These are phyloP conservation scores for Salix purpurea DNA, from an alignment of 345 rosid species.

Conservation along the genomic window DNA sequence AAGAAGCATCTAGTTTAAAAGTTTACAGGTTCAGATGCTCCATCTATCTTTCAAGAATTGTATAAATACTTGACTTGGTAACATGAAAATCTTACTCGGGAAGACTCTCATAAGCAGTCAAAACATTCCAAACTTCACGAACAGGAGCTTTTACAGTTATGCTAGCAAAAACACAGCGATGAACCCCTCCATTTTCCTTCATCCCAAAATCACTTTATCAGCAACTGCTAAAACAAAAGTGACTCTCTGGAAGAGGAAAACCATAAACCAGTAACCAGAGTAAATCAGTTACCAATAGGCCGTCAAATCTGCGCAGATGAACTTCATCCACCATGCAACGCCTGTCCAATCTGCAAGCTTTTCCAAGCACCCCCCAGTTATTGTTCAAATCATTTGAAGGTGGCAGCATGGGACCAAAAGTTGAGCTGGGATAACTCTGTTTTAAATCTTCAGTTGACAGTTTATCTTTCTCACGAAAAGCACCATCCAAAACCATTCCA, in stretches of 20 bases:
- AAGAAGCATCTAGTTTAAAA: background rate
- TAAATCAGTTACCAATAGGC: slow-evolving; percentile 62
- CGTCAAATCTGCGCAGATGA: slow-evolving; percentile 96
- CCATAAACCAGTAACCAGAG: slow-evolving; percentile 18
- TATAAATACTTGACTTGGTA: background rate
- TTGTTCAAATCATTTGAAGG: slow-evolving; percentile 49
- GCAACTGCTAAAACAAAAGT: slow-evolving; percentile 23
- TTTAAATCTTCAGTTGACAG: slow-evolving; percentile 24
- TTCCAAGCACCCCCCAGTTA: slow-evolving; percentile 78
- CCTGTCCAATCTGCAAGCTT: slow-evolving; percentile 70
- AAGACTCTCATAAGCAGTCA: slow-evolving; percentile 89
- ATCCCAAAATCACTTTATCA: slow-evolving; percentile 41
- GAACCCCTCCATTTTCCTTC: slow-evolving; percentile 97
- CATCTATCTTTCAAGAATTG: background rate
- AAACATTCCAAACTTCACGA: slow-evolving; percentile 87
- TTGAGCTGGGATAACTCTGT: slow-evolving; percentile 35
- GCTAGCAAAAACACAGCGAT: slow-evolving; percentile 89
- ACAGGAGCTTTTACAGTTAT: slow-evolving; percentile 95
- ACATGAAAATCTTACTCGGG: slow-evolving; percentile 62
- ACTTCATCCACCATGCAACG: slow-evolving; percentile 89
- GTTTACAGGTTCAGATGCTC: background rate
- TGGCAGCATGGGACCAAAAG: slow-evolving; percentile 32
- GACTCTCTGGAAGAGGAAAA: slow-evolving; percentile 17
- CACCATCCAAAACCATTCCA: slow-evolving; percentile 29
- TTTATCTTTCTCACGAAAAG: slow-evolving; percentile 22